Percentiles rank a stretch among this genome's conserved stretches.
Evolutionary conservation across 176 grass and related monocot genomes (phyloP).

Genomic region (Pontederia crassipes): DNA sequence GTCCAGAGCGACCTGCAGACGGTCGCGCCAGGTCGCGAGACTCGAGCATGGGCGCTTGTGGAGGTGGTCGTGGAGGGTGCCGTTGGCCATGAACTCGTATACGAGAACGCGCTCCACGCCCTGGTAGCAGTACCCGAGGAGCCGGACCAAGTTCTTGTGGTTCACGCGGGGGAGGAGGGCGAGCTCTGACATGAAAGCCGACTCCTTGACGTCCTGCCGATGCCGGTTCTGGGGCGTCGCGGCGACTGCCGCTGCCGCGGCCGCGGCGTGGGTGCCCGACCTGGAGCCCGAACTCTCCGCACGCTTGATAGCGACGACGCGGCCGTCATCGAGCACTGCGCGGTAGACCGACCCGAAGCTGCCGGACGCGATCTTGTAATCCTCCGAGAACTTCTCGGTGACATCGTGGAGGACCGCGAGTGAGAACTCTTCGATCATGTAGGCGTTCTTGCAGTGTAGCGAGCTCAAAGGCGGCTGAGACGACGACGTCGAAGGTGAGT

Average conservation of each 20-base stretch:
- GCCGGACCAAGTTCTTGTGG: conserved; percentile 83
- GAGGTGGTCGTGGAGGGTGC: conserved; percentile 78
- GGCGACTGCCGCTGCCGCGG: conserved; percentile 10
- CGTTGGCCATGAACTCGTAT: conserved; percentile 89
- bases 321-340: conserved; percentile 43
- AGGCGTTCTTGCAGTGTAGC: conserved; percentile 24
- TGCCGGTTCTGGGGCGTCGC: conserved; percentile 26
- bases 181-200: conserved; percentile 75
- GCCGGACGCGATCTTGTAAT: conserved; percentile 49
- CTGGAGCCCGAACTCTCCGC: conserved; percentile 28
- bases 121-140: conserved; percentile 74
- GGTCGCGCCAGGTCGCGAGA: conserved; percentile 23
- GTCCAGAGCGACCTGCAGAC: conserved; percentile 58
- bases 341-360: conserved; percentile 94
- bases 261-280: conserved; percentile 4
- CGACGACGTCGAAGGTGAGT: no score
- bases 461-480: neutral
- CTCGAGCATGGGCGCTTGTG: conserved; percentile 27
- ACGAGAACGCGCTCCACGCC: conserved; percentile 54
- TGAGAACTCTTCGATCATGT: conserved; percentile 45
- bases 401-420: conserved; percentile 35
- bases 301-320: conserved; percentile 69
- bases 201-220: conserved; percentile 38
- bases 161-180: conserved; percentile 69
- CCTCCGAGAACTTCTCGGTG: conserved; percentile 55